Evolutionary conservation across 140 eudicot genomes (phyloP), one percentile per base, ranked within the genome.

Genomic region (Senecio squalidus): DNA sequence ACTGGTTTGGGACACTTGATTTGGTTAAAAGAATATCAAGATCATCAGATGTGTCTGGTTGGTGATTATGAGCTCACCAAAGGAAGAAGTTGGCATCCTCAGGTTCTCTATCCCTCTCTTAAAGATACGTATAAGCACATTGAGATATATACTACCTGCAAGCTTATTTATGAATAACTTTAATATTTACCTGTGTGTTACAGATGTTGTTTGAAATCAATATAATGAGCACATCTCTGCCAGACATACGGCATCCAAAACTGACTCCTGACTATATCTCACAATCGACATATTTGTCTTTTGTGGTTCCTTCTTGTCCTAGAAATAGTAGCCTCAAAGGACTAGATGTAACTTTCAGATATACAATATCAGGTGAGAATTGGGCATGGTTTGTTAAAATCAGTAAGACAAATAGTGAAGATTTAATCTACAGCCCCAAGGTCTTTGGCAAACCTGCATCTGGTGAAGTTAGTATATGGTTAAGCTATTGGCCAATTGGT

Each of bases 311-410:
- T 53, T n/a, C 39, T 5, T 27, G 40, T 27, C 39, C 38, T 1
- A 15, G 22, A 39, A 15, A 9, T n/a, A n/a, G 39, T 0, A 53
- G 24, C 6, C 59, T 53, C 13, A 27, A 27, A 28, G 59, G 59
- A n/a, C 28, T 53, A 15, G 15, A 27, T 28, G 23, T 53, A n/a
- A 27, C 39, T 28, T 53, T 53, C 13, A 27, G 24, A 27, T 53
- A 27, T 26, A 53, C 10, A 53, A n/a, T 28, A n/a, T 38, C 31
- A 22, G 45, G 15, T 8, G 16, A 62, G 8, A 29, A 23, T 15
- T 64, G 70, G 39, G 59, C 26, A 23, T 64, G 70, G 70, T 64
- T 64, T 36, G 34, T 14, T 50, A 64, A 64, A 50, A 64, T 64
- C 27, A 50, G 18, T 15, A 34, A 21, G 1, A 23, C 27, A 7